Evolutionary conservation across 805 yeast genomes (phyloP), one percentile per base, ranked within the genome.

Genomic region (Candida wancherniae): DNA sequence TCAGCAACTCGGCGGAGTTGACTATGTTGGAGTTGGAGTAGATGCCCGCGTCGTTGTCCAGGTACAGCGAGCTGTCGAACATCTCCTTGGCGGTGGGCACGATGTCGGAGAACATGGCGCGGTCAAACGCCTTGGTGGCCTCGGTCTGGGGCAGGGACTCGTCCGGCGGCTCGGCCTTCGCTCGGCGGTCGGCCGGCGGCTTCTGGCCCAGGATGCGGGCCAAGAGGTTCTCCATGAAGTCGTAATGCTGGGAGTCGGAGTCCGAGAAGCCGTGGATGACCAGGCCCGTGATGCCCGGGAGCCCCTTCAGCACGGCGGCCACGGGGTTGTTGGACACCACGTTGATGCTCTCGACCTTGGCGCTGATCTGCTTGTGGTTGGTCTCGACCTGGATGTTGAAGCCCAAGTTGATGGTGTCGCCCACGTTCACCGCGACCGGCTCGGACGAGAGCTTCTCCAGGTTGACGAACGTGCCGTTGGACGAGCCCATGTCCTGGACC

Each of bases 391-490:
- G 83, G 33, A 92, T 84, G 49, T 94, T 94, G 30, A 94, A 86
- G 1, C 99, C 99, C 33, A 92, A 63, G 48, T 90, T 94, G n/a
- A 92, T 70, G n/a, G 75, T 67, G 57, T 92, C 98, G 15, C 84
- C 88, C n/a, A 77, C 67, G 34, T 77, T 69, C 29, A 92, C 58
- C 44, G 79, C 84, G 13, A 73, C 75, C 0, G 71, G 63, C 22
- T 77, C 84, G 10, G 70, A 61, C 23, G 75, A 72, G 8, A 92
- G 68, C 40, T 87, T 78, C 24, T 61, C 67, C 19, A 79, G 84
- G 55, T 92, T 92, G 28, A 92, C 75, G 55, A 82, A 94, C 0
- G 98, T 90, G 7, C 99, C 99, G 57, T 92, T 92, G 15, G 95
- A 83, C 2, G 94, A 82, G 35, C 87, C 86, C 50, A 87, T 71